These are phyloP conservation scores for Hypoxylon sp. DNA, from an alignment of 2,329 filamentous ascomycete species.

Conservation along the genomic window DNA sequence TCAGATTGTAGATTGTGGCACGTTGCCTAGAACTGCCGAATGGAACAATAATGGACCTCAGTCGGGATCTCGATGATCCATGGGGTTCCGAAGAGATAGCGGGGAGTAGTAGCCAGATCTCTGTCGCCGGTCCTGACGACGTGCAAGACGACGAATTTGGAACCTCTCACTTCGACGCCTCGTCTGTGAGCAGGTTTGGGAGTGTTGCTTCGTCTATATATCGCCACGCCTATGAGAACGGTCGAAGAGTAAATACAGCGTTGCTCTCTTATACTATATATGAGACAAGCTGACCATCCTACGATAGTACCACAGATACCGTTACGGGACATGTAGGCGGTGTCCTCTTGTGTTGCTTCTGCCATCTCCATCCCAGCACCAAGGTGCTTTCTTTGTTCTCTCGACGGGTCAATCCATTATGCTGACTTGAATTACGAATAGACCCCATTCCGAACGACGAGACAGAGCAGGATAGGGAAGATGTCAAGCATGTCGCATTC, in stretches of 20 bases:
- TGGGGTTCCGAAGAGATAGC: conserved; percentile 21
- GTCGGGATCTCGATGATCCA: conserved; percentile 17
- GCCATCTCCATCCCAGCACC: neutral
- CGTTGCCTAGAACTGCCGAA: neutral
- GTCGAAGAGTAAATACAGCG: conserved; percentile 44
- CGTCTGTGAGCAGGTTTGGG: conserved; percentile 41
- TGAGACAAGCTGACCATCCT: conserved; percentile 10
- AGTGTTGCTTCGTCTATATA: conserved; percentile 52
- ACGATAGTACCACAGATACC: conserved; percentile 51
- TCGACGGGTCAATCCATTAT: no score
- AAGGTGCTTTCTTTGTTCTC: neutral
- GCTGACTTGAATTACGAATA: conserved; percentile 8
- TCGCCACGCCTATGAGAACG: conserved; percentile 53
- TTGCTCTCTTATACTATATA: neutral
- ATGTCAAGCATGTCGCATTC: conserved; percentile 55
- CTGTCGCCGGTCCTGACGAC: conserved; percentile 31
- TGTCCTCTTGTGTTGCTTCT: neutral
- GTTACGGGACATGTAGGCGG: conserved; percentile 45
- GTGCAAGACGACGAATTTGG: conserved; percentile 54
- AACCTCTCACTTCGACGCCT: conserved; percentile 49
- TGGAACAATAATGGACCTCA: conserved; percentile 8
- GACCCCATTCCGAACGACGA: conserved; percentile 56
- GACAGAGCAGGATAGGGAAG: conserved; percentile 54
- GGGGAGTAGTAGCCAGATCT: conserved; percentile 26
- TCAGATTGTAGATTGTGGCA: neutral